phyloP scores from a whole-genome alignment of 2,329 filamentous ascomycete species.

The Aspergillus japonicus region DNA sequence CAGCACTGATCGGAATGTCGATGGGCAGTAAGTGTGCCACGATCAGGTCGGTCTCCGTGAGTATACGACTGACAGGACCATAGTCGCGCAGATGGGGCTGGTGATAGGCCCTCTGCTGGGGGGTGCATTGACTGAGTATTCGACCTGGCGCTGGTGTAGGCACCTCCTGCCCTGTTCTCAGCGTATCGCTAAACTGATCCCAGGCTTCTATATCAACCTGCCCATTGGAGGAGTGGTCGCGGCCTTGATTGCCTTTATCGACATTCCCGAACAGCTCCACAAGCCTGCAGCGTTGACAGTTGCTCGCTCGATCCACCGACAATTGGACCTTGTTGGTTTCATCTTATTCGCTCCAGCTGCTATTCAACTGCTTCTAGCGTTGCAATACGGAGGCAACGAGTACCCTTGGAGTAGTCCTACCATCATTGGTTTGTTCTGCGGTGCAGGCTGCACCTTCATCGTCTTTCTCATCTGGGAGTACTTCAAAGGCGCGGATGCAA shows the following conservation, averaged over 20 bases:
- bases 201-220: conserved; percentile 53
- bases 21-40: conserved; percentile 17
- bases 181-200: conserved; percentile 30
- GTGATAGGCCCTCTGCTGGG: conserved; percentile 40
- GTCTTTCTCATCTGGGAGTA: conserved; percentile 17
- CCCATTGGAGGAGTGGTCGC: conserved; percentile 40
- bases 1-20: not conserved
- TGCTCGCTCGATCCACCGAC: conserved; percentile 11
- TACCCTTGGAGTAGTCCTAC: conserved; percentile 50
- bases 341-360: conserved; percentile 53
- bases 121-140: conserved; percentile 41
- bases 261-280: conserved; percentile 12
- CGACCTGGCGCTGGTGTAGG: conserved; percentile 26
- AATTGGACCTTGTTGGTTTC: conserved; percentile 52
- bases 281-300: conserved; percentile 1
- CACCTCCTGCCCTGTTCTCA: conserved; percentile 40
- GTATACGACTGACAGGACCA: not conserved
- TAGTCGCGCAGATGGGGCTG: conserved; percentile 34
- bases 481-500: conserved; percentile 11
- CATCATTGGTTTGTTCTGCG: conserved; percentile 44
- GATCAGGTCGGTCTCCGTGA: not conserved
- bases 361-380: conserved; percentile 54
- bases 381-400: conserved; percentile 57
- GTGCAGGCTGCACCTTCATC: conserved; percentile 13
- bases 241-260: conserved; percentile 23